Base-by-base conservation (phyloP, 768 basidiomycete species). In the Tylopilus subfusipes region DNA sequence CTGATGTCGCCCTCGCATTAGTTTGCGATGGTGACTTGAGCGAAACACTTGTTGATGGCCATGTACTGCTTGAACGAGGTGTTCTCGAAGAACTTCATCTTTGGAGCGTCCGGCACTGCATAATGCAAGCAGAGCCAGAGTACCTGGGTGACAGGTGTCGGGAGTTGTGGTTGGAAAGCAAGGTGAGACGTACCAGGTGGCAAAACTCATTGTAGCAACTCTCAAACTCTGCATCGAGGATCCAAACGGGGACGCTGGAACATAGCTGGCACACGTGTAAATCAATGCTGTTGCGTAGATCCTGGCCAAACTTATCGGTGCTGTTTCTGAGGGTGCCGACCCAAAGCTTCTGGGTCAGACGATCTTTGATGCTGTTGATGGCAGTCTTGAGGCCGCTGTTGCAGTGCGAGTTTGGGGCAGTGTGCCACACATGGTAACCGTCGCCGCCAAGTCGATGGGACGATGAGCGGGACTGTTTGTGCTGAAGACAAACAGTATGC, bases 1-100 rank as follows among this genome's bases (percentile, higher is more conserved):
- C 79, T 83, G 65, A 98, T 84, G 70, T 99, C 96, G 47, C 96
- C 96, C 21, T 92, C 89, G 60, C 82, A 79, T 71, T 93, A 93
- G 42, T 84, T 79, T 8, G 81, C 79, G 45, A 88, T 83, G 68
- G 97, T 95, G 39, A 82, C 79, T 43, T 90, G 82, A 0, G 95
- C 94, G 65, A 97, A 98, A 42, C 88, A 84, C 66, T 88, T 78
- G 75, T 99, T 99, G 55, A 95, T 92, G 12, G 87, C 80, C 54
- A 85, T 83, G 69, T 98, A 98, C 61, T 93, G 87, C 60, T 84
- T 83, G 77, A 84, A 98, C 0, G 86, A 81, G 0, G 79, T 86
- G 30, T 82, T 84, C 72, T 93, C 90, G 69, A 88, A 90, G 36
- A 81, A 66, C 58, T 88, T 90, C 0, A 86, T 91, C 72, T 89